These are phyloP conservation scores for Eucalyptus curtisii DNA, from an alignment of 345 rosid genomes.

Conservation along the genomic window DNA sequence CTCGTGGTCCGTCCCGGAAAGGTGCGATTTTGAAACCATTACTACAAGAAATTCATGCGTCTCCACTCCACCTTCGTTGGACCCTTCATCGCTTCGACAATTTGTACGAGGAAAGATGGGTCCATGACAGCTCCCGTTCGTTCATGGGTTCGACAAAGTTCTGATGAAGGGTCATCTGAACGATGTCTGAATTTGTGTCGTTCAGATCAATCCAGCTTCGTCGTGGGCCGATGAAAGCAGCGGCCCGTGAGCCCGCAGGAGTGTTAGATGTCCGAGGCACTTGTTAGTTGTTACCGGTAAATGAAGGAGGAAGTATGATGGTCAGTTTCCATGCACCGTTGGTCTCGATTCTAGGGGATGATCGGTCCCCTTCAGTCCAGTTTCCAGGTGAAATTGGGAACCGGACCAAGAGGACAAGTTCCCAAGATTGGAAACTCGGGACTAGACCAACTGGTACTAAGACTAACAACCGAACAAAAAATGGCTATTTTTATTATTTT, in stretches of 20 bases:
- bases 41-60: background rate
- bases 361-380: too few relatives aligned
- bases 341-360: too few relatives aligned
- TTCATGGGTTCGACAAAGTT: too few relatives aligned
- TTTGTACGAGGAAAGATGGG: background rate
- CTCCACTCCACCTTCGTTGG: background rate
- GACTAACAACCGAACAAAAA: too few relatives aligned
- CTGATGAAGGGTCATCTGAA: background rate
- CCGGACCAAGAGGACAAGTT: too few relatives aligned
- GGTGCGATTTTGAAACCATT: background rate
- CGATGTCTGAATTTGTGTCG: background rate
- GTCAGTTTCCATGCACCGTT: too few relatives aligned
- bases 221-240: background rate
- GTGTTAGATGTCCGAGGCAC: background rate
- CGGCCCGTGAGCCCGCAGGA: background rate
- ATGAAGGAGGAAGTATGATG: too few relatives aligned
- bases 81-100: background rate
- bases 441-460: too few relatives aligned
- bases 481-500: too few relatives aligned
- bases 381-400: too few relatives aligned
- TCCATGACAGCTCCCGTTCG: background rate
- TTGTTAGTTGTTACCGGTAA: background rate
- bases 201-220: background rate
- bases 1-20: background rate
- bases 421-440: too few relatives aligned